These are phyloP conservation scores for Linum usitatissimum DNA, from an alignment of 345 rosid species.

Conservation along the genomic window DNA sequence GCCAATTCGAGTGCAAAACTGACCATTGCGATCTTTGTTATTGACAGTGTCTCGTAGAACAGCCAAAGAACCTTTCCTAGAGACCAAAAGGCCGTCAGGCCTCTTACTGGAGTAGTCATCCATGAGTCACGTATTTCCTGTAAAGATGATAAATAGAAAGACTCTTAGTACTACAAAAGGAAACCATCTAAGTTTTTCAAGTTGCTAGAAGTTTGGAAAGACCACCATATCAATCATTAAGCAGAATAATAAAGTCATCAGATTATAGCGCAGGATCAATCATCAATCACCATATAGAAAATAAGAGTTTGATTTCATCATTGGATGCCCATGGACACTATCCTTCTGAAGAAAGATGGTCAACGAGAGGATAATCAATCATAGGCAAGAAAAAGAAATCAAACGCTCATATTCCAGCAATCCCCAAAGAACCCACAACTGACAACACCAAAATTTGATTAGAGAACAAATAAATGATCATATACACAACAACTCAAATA, in stretches of 20 bases:
- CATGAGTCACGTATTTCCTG: conserved; percentile 31
- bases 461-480: not conserved
- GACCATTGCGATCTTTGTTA: conserved; percentile 44
- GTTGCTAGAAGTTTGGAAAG: not conserved
- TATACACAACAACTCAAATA: not conserved
- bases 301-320: not conserved
- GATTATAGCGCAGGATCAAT: not conserved
- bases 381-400: not conserved
- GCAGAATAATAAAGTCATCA: not conserved
- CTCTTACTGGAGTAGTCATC: conserved; percentile 64
- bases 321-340: not conserved
- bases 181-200: not conserved
- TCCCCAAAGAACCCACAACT: not conserved
- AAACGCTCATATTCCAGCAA: not conserved
- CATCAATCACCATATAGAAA: not conserved
- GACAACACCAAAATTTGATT: not conserved
- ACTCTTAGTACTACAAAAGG: not conserved
- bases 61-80: conserved; percentile 44
- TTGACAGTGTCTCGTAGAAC: conserved; percentile 48
- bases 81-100: conserved; percentile 29
- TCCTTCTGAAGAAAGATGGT: too few species aligned
- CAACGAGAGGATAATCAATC: too few species aligned
- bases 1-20: conserved; percentile 51
- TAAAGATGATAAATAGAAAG: conserved; percentile 19
- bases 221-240: not conserved